These are phyloP conservation scores for Oryza longistaminata DNA, from an alignment of 176 grass and related monocot genomes.

Conservation along the genomic window DNA sequence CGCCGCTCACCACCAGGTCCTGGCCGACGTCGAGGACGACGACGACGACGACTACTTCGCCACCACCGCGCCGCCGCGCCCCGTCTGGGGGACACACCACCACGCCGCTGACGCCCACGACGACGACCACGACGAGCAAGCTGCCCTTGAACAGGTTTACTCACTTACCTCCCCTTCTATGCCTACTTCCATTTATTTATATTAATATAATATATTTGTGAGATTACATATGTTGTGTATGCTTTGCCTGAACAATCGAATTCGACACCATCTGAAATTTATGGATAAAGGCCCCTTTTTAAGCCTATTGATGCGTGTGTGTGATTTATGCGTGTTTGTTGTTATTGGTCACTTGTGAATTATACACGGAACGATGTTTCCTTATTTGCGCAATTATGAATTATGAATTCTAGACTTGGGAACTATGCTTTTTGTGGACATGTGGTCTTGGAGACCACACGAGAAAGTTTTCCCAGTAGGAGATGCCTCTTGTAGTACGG, in stretches of 20 bases:
- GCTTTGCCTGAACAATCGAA: neutral
- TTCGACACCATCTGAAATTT: neutral
- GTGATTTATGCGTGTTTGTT: neutral
- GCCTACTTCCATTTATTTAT: neutral
- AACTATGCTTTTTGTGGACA: neutral
- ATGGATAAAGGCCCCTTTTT: neutral
- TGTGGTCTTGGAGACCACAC: neutral
- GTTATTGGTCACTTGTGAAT: neutral
- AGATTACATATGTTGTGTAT: neutral
- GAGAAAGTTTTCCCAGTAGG: neutral
- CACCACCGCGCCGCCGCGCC: constrained; percentile 64
- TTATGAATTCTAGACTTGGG: neutral
- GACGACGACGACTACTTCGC: constrained; percentile 91
- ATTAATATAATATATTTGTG: too few relatives aligned
- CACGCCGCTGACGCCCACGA: neutral
- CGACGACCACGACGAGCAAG: constrained; percentile 10
- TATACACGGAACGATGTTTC: neutral
- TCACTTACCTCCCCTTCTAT: neutral
- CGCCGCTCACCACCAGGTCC: constrained; percentile 61
- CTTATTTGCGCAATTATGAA: neutral
- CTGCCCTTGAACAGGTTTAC: constrained; percentile 54
- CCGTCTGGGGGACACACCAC: constrained; percentile 35
- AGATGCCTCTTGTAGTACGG: neutral
- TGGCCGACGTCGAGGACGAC: constrained; percentile 94
- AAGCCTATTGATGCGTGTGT: neutral